phyloP scores from a whole-genome alignment of 2,329 filamentous ascomycete genomes.

The Furcasterigmium furcatum region DNA sequence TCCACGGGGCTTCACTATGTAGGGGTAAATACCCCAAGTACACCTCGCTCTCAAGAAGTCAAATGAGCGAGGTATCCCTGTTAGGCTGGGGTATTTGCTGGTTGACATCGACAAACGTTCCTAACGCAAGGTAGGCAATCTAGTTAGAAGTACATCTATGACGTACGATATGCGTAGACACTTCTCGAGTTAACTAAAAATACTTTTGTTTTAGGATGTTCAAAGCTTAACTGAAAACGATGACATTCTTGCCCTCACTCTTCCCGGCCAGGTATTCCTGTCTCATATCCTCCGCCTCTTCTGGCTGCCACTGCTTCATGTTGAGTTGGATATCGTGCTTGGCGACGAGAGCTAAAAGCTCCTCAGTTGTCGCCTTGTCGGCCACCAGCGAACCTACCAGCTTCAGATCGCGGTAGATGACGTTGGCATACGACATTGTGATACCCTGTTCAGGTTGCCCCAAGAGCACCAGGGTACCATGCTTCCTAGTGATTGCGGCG shows the following conservation, averaged over 20 bases:
- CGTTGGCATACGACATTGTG: constrained; percentile 7
- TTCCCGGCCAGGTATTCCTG: constrained; percentile 7
- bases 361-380: constrained; percentile 4
- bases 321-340: constrained; percentile 8
- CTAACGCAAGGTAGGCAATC: too few relatives aligned
- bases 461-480: constrained; percentile 11
- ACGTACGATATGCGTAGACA: too few relatives aligned
- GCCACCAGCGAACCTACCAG: constrained; percentile 11
- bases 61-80: too few relatives aligned
- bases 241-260: constrained; percentile 9
- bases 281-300: constrained; percentile 11
- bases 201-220: too few relatives aligned
- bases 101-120: too few relatives aligned
- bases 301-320: constrained; percentile 8
- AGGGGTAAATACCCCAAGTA: too few relatives aligned
- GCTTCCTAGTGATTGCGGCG: constrained; percentile 9
- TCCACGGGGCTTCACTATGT: too few relatives aligned
- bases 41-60: too few relatives aligned
- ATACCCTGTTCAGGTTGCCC: constrained; percentile 12
- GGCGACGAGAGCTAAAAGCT: constrained; percentile 8
- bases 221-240: too few relatives aligned
- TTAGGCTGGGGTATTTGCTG: too few relatives aligned
- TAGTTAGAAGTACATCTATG: too few relatives aligned
- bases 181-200: too few relatives aligned
- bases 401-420: constrained; percentile 11